A percentile compares a stretch with the other conserved stretches of the same genome.
phyloP scores from a whole-genome alignment of 1,284 basidiomycete genomes.

The Schizophyllum amplum region DNA sequence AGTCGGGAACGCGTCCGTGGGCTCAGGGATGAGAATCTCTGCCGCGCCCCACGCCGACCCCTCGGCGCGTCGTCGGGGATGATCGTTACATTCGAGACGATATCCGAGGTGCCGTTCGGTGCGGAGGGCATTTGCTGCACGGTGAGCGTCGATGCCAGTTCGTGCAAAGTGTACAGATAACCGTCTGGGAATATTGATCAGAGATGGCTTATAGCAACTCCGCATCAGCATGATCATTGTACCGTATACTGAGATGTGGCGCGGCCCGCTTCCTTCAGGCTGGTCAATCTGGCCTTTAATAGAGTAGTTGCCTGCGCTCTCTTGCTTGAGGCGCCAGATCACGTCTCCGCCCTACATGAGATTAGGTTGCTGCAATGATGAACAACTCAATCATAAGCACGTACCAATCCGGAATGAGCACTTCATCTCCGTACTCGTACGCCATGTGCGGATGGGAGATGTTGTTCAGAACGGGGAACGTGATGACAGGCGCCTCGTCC shows the following conservation, averaged over 20 bases:
- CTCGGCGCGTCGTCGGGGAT: conserved; percentile 41
- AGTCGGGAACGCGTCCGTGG: conserved; percentile 33
- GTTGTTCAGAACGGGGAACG: conserved; percentile 37
- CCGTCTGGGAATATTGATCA: conserved; percentile 30
- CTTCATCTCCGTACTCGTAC: conserved; percentile 40
- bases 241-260: conserved; percentile 53
- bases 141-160: conserved; percentile 54
- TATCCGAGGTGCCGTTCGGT: conserved; percentile 38
- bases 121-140: conserved; percentile 48
- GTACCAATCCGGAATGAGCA: conserved; percentile 60
- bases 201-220: neutral
- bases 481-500: conserved; percentile 33
- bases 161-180: conserved; percentile 55
- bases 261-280: conserved; percentile 56
- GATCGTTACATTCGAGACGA: conserved; percentile 48
- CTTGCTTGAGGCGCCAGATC: conserved; percentile 50
- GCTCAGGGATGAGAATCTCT: conserved; percentile 51
- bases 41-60: conserved; percentile 44
- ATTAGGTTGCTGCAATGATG: too few relatives aligned
- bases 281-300: conserved; percentile 59
- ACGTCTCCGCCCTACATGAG: conserved; percentile 64
- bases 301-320: conserved; percentile 31
- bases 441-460: conserved; percentile 60
- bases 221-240: too few relatives aligned
- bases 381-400: too few relatives aligned